A percentile compares a stretch with the other conserved stretches of the same genome.
phyloP scores from a whole-genome alignment of 495 filamentous ascomycete genomes.

The Rostrohypoxylon terebratum region DNA sequence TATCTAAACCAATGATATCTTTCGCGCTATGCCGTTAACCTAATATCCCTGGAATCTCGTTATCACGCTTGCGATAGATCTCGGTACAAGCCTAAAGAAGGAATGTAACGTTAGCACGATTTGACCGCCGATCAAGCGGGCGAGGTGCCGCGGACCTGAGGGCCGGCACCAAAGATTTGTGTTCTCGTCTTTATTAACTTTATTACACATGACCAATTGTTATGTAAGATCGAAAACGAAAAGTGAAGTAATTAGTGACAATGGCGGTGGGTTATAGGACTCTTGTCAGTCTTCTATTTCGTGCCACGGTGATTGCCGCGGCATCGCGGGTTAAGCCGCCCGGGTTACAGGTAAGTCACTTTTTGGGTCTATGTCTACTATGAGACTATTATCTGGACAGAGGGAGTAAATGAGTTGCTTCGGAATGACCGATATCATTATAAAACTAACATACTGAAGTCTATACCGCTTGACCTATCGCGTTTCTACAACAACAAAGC shows the following conservation, averaged over 20 bases:
- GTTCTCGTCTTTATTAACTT: not conserved
- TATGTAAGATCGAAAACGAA: slow-evolving; percentile 15
- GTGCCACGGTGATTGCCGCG: slow-evolving; percentile 11
- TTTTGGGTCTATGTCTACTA: not conserved
- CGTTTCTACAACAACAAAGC: slow-evolving; percentile 59
- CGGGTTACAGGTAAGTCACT: slow-evolving; percentile 25
- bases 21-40: slow-evolving; percentile 3
- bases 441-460: slow-evolving; percentile 36
- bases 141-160: slow-evolving; percentile 35
- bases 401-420: not conserved
- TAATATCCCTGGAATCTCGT: not conserved
- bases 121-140: slow-evolving; percentile 34
- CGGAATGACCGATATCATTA: not conserved
- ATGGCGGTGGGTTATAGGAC: slow-evolving; percentile 22
- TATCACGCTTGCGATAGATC: slow-evolving; percentile 38
- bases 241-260: slow-evolving; percentile 9
- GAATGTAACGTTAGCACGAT: slow-evolving; percentile 33
- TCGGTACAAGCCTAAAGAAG: slow-evolving; percentile 41
- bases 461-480: slow-evolving; percentile 50
- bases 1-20: slow-evolving; percentile 11
- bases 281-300: slow-evolving; percentile 20
- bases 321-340: not conserved
- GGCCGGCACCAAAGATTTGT: slow-evolving; percentile 20
- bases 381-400: not conserved
- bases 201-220: slow-evolving; percentile 27